phyloP scores from a whole-genome alignment of 2,329 filamentous ascomycete genomes.

The Aspergillus pseudoglaucus region DNA sequence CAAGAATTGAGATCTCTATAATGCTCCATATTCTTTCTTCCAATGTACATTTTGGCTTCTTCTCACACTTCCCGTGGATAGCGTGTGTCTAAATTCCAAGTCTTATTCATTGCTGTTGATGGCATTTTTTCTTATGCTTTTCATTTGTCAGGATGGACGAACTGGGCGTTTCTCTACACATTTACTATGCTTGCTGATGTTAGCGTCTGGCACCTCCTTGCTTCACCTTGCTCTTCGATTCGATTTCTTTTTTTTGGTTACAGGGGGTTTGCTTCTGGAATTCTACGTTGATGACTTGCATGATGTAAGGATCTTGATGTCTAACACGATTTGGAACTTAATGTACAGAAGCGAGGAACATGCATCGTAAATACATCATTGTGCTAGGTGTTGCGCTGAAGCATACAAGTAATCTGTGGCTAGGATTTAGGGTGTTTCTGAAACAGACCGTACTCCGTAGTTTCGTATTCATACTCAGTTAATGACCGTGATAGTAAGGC shows the following conservation, averaged over 20 bases:
- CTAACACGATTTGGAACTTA: neutral
- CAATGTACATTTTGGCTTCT: slow-evolving; percentile 32
- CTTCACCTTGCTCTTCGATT: slow-evolving; percentile 1
- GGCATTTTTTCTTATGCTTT: neutral
- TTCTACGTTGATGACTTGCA: neutral
- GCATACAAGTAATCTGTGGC: too few relatives aligned
- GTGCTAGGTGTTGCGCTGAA: neutral
- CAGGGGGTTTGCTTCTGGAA: neutral
- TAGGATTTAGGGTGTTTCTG: too few relatives aligned
- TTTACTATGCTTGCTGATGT: too few relatives aligned
- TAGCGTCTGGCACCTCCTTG: neutral
- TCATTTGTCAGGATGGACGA: neutral
- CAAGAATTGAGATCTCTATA: slow-evolving; percentile 29
- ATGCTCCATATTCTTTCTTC: slow-evolving; percentile 26
- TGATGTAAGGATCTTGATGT: neutral
- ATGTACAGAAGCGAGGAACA: neutral
- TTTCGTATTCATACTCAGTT: too few relatives aligned
- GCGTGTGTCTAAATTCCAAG: slow-evolving; percentile 24
- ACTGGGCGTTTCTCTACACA: too few relatives aligned
- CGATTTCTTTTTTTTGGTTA: slow-evolving; percentile 1
- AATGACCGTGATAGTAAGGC: too few relatives aligned
- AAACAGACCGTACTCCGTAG: too few relatives aligned
- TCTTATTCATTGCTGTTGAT: neutral
- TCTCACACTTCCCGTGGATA: slow-evolving; percentile 24
- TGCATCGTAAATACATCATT: neutral